A percentile compares a stretch with the other conserved stretches of the same genome.
Conservation (phyloP, 1,139 yeast genomes). For the Geotrichum carabidarum region DNA sequence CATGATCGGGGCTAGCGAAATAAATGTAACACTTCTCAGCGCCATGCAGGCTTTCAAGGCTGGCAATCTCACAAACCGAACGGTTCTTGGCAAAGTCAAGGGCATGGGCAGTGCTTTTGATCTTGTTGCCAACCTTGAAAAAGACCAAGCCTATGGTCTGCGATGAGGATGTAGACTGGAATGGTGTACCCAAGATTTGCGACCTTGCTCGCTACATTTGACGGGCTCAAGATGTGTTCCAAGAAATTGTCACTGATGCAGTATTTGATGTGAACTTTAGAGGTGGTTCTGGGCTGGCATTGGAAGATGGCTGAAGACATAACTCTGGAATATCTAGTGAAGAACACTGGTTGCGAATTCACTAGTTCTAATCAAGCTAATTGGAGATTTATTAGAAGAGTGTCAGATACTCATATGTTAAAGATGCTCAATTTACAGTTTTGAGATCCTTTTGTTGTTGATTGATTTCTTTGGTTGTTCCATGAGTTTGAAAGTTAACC, state of each 20-base stretch:
- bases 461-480: no score
- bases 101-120: slow-evolving; percentile 53
- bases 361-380: slow-evolving; percentile 35
- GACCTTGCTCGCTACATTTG: slow-evolving; percentile 43
- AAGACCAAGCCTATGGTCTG: slow-evolving; percentile 43
- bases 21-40: slow-evolving; percentile 43
- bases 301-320: slow-evolving; percentile 40
- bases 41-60: slow-evolving; percentile 44
- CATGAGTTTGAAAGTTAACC: neutral
- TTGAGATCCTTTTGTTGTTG: no score
- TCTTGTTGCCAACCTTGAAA: slow-evolving; percentile 44
- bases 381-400: neutral
- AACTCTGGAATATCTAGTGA: slow-evolving; percentile 39
- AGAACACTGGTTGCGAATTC: slow-evolving; percentile 41
- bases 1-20: slow-evolving; percentile 45
- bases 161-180: slow-evolving; percentile 45
- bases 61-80: slow-evolving; percentile 49
- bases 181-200: slow-evolving; percentile 43
- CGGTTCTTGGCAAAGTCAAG: slow-evolving; percentile 44
- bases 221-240: slow-evolving; percentile 45
- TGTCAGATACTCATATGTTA: no score
- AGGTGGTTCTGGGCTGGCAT: slow-evolving; percentile 33
- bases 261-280: slow-evolving; percentile 43
- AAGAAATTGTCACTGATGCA: slow-evolving; percentile 45
- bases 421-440: no score